These are phyloP conservation scores for Trichoderma atroviride DNA, from an alignment of 2,329 filamentous ascomycete species.

Conservation along the genomic window DNA sequence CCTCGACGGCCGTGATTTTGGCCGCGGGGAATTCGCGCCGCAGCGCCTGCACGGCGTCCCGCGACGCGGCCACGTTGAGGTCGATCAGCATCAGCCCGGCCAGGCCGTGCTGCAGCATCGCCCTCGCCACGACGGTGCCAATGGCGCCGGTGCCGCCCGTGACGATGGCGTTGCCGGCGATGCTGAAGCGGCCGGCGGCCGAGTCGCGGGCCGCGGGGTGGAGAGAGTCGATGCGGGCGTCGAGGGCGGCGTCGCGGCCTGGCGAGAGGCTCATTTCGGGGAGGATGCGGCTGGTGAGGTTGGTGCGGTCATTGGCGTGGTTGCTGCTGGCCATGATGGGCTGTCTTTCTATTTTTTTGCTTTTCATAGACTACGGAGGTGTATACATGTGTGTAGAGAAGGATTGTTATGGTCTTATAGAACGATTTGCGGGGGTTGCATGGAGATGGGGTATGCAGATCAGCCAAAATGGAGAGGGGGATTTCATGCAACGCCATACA, in stretches of 20 bases:
- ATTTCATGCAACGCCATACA: background rate
- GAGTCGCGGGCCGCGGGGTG: slow-evolving; percentile 24
- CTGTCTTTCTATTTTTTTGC: background rate
- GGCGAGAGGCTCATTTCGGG: slow-evolving; percentile 35
- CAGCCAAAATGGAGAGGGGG: background rate
- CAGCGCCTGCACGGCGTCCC: slow-evolving; percentile 29
- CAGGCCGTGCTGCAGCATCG: slow-evolving; percentile 70
- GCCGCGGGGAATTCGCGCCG: slow-evolving; percentile 30
- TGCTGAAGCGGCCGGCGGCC: slow-evolving; percentile 36
- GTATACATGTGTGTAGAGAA: background rate
- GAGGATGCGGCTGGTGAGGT: slow-evolving; percentile 33
- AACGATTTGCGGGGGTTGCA: background rate
- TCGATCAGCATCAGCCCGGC: slow-evolving; percentile 64
- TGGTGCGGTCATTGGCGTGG: slow-evolving; percentile 28
- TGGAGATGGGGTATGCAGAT: background rate
- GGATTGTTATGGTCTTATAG: background rate
- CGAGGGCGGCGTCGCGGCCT: slow-evolving; percentile 15
- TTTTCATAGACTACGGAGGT: background rate
- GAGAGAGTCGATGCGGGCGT: slow-evolving; percentile 17
- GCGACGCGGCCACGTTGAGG: slow-evolving; percentile 49
- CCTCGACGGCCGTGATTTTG: slow-evolving; percentile 23
- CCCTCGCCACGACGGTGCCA: slow-evolving; percentile 55
- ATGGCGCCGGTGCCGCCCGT: slow-evolving; percentile 53
- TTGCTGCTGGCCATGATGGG: slow-evolving; percentile 1
- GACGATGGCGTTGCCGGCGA: slow-evolving; percentile 38